Conservation (phyloP, 2,329 filamentous ascomycete species). For the Xylariaceae sp. region DNA sequence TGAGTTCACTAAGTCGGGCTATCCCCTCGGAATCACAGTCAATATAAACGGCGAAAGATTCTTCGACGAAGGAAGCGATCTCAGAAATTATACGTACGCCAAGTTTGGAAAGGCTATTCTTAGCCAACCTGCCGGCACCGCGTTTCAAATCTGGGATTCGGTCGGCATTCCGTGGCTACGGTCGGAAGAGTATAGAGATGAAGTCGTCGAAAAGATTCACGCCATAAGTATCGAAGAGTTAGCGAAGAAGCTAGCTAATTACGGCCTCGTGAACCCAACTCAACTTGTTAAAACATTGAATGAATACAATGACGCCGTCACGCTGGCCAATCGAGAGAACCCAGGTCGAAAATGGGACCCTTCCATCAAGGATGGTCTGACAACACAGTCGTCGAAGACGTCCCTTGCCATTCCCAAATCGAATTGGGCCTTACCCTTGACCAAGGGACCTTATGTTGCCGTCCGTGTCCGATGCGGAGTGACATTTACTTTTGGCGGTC, state of each 20-base stretch:
- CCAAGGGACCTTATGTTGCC: conserved; percentile 55
- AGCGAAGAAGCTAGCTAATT: conserved; percentile 43
- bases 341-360: conserved; percentile 51
- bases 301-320: conserved; percentile 56
- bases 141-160: conserved; percentile 63
- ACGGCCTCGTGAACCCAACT: conserved; percentile 43
- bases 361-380: conserved; percentile 56
- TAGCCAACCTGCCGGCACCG: conserved; percentile 52
- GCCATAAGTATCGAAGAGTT: conserved; percentile 52
- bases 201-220: conserved; percentile 50
- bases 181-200: conserved; percentile 58
- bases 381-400: conserved; percentile 49
- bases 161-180: conserved; percentile 50
- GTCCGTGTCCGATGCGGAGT: conserved; percentile 63
- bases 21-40: conserved; percentile 62
- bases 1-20: conserved; percentile 66
- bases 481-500: conserved; percentile 65
- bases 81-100: conserved; percentile 66
- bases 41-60: conserved; percentile 57
- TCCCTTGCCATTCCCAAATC: conserved; percentile 52
- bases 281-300: conserved; percentile 49
- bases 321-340: conserved; percentile 42
- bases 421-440: conserved; percentile 62
- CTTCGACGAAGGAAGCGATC: conserved; percentile 62
- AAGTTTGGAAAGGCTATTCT: conserved; percentile 61